Evolutionary conservation across 805 yeast genomes (phyloP).

Genomic region (Candida nonsorbophila): DNA sequence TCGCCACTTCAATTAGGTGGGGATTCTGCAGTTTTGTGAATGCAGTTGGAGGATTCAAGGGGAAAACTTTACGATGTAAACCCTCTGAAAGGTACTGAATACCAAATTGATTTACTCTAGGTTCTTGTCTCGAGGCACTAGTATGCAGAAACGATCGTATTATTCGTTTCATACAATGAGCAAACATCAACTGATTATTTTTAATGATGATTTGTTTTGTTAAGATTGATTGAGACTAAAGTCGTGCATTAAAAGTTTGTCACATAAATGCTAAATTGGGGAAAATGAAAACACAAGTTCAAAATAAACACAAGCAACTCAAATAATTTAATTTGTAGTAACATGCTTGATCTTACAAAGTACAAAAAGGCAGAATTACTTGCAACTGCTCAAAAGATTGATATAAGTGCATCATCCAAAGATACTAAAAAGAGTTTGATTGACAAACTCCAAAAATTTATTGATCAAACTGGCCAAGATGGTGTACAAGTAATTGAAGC

Average conservation of each 20-base stretch:
- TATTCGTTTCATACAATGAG: too few species aligned
- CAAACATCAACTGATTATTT: too few species aligned
- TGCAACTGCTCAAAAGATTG: slow-evolving; percentile 29
- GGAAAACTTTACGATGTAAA: slow-evolving; percentile 61
- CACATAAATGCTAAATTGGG: slow-evolving; percentile 2
- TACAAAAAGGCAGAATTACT: slow-evolving; percentile 38
- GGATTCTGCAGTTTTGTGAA: slow-evolving; percentile 27
- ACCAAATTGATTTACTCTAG: slow-evolving; percentile 70
- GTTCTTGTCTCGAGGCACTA: slow-evolving; percentile 13
- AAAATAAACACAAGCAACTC: slow-evolving; percentile 2
- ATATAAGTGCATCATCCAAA: slow-evolving; percentile 26
- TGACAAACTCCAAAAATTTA: slow-evolving; percentile 29
- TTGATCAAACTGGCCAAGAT: slow-evolving; percentile 17
- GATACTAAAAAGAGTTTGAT: slow-evolving; percentile 38
- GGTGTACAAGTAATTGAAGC: slow-evolving; percentile 13
- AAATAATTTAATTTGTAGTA: slow-evolving; percentile 1
- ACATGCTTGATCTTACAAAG: slow-evolving; percentile 29
- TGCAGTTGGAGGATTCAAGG: slow-evolving; percentile 21
- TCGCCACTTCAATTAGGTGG: slow-evolving; percentile 45
- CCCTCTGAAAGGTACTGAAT: slow-evolving; percentile 66
- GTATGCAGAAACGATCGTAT: background rate
- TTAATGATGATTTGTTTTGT: background rate
- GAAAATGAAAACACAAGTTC: slow-evolving; percentile 1
- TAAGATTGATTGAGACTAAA: background rate
- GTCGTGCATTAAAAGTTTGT: background rate